Percentiles rank a stretch among this genome's conserved stretches.
phyloP scores from a whole-genome alignment of 352 stramenopile species.

The Phytopythium litorale region DNA sequence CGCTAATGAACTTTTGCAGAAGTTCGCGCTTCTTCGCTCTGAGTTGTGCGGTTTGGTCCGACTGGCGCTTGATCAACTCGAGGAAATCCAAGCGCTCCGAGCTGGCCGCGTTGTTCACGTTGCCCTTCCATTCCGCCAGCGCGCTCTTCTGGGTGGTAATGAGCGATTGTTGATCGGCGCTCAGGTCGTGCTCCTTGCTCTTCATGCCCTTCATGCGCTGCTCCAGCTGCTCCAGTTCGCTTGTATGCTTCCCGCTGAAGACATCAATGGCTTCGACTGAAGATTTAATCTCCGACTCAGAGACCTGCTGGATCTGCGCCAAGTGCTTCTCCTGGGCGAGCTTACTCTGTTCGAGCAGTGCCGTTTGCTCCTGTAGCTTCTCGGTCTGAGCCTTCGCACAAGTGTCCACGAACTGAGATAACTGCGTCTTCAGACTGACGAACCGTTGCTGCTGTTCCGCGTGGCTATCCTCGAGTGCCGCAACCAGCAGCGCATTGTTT shows the following conservation, averaged over 20 bases:
- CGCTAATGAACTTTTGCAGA: slow-evolving; percentile 21
- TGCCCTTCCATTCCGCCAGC: slow-evolving; percentile 17
- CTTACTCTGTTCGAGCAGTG: slow-evolving; percentile 31
- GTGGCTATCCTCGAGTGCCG: slow-evolving; percentile 29
- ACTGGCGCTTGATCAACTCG: slow-evolving; percentile 24
- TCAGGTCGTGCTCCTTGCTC: slow-evolving; percentile 14
- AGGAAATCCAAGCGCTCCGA: slow-evolving; percentile 13
- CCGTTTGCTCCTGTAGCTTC: slow-evolving; percentile 44
- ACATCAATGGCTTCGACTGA: slow-evolving; percentile 28
- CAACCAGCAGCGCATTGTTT: slow-evolving; percentile 25
- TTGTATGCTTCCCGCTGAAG: slow-evolving; percentile 30
- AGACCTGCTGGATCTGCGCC: slow-evolving; percentile 24
- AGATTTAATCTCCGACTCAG: slow-evolving; percentile 31
- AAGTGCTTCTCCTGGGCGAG: slow-evolving; percentile 35
- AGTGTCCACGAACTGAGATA: slow-evolving; percentile 41
- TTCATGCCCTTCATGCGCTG: slow-evolving; percentile 24
- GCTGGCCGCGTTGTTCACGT: slow-evolving; percentile 7
- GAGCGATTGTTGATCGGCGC: slow-evolving; percentile 18
- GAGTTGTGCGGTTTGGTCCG: slow-evolving; percentile 8
- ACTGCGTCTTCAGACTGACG: slow-evolving; percentile 36
- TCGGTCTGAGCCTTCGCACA: slow-evolving; percentile 32
- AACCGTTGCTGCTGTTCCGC: slow-evolving; percentile 36
- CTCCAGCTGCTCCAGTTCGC: slow-evolving; percentile 17
- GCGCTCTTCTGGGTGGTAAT: slow-evolving; percentile 17
- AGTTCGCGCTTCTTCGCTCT: slow-evolving; percentile 18